Percentiles rank a stretch among this genome's conserved stretches.
These are phyloP conservation scores for Sisymbrium altissimum DNA, from an alignment of 345 rosid genomes.

Conservation along the genomic window DNA sequence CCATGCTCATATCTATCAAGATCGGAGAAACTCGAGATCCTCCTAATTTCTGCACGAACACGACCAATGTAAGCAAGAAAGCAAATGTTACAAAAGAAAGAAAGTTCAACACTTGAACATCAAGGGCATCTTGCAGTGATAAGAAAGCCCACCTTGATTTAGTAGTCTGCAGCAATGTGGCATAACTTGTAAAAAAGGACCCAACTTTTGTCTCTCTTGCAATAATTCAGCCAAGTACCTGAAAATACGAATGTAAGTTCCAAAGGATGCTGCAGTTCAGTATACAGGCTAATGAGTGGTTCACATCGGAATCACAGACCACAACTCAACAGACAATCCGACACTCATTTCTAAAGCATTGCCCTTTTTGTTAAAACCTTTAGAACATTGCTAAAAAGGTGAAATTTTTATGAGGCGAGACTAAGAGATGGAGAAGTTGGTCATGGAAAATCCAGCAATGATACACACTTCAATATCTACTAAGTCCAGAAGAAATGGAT, in stretches of 20 bases:
- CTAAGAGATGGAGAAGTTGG: slow-evolving; percentile 7
- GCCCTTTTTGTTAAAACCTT: not conserved
- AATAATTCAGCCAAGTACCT: slow-evolving; percentile 84
- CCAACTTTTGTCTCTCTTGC: slow-evolving; percentile 83
- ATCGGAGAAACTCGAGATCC: slow-evolving; percentile 59
- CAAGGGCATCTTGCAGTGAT: not conserved
- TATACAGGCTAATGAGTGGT: not conserved
- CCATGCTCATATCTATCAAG: slow-evolving; percentile 78
- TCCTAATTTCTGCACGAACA: slow-evolving; percentile 66
- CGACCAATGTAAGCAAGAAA: slow-evolving; percentile 3
- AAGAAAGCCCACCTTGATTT: slow-evolving; percentile 54
- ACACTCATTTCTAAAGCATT: not conserved
- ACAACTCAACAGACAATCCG: not conserved
- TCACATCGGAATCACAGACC: not conserved
- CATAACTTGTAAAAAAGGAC: slow-evolving; percentile 69
- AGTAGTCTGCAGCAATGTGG: slow-evolving; percentile 72
- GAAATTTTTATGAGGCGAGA: not conserved
- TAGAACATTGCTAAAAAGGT: not conserved
- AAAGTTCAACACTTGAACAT: not conserved
- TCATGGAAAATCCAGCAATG: not conserved
- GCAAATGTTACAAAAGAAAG: not conserved
- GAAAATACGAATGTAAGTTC: not conserved
- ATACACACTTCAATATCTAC: not conserved
- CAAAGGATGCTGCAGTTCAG: not conserved
- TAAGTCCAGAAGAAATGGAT: slow-evolving; percentile 8